Base-by-base conservation (phyloP, 2,329 filamentous ascomycete genomes). In the Curvularia sp. region DNA sequence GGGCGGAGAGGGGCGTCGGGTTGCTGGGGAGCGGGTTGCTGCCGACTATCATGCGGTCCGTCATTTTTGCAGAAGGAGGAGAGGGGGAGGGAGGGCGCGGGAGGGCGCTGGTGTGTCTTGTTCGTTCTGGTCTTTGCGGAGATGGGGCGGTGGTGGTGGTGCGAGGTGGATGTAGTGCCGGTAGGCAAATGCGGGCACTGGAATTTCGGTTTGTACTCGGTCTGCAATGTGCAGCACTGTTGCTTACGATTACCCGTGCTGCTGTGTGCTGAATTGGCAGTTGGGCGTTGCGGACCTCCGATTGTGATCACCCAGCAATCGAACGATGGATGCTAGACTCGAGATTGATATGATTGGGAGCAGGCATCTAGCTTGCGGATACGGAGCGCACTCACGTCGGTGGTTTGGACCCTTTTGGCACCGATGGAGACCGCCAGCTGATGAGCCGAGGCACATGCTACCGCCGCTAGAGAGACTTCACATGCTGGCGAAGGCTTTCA, bases 1-100 rank as follows among this genome's bases (percentile, higher is more conserved):
- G 89, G 38, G 94, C 87, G 46, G 94, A 87, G n/a, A 94, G 86
- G 75, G 94, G 91, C 63, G 94, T 86, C 5, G 75, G 76, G 48
- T 74, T 76, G 23, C 61, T 69, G 19, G 70, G 76, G 27, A 60
- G 49, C 39, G 45, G 48, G 53, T 67, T 66, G 1, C 56, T 61
- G 41, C 61, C 64, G 56, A 66, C 46, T 58, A 70, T 68, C 48
- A 65, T 65, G 56, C 52, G 59, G 55, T 68, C 63, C 32, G 67
- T 55, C 70, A 71, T 71, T 5, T 19, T 6, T 21, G 36, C 2
- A 10, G n/a, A 19, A 21, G 32, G 18, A 21, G 10, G 21, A n/a
- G 30, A 1, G 19, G 3, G 39, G 13, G 10, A 23, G 36, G 8
- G 36, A 5, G 1, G 5, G 43, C 19, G 39, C 19, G 12, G 39